Base-by-base conservation (phyloP, 2,329 filamentous ascomycete species). In the Ophiostoma pallidulum region DNA sequence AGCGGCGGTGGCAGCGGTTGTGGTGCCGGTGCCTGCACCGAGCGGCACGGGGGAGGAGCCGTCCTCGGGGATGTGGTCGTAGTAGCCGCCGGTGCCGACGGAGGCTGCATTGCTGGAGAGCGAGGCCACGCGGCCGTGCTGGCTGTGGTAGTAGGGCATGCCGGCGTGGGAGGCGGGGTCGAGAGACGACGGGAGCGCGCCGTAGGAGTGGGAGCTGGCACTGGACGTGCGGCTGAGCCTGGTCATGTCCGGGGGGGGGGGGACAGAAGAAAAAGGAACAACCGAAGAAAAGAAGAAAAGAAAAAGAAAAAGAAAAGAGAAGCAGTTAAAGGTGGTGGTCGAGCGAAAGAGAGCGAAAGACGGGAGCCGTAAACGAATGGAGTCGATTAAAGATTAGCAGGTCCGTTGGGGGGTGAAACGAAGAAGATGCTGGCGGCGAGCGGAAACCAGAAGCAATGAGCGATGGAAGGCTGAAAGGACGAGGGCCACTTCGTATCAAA, bases 401-500 rank as follows among this genome's bases (percentile, higher is more conserved):
- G 24, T 5, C 10, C 24, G 13, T 35, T n/a, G n/a, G n/a, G n/a
- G 32, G 8, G 16, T 35, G 32, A 16, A 35, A 35, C 14, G 14
- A 3, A 20, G 18, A 6, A 35, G 32, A 37, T 20, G 35, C 19
- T 37, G 6, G 20, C 19, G 3, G 24, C 14, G 22, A 22, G 35
- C 41, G 24, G 29, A 31, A 31, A 44, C 20, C 12, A 28, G 26
- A 35, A 31, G 2, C 4, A 20, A 38, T 9, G 9, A 3, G 41
- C 43, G 31, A 37, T 22, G 26, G 31, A 45, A 14, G 47, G 16
- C 45, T 22, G 12, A 32, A 16, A 33, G n/a, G 29, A 45, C n/a
- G 48, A 45, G 20, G 38, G 54, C 57, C 54, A 45, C 58, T 59
- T 67, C 65, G 66, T 68, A 59, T 69, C 64, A 69, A 69, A 68